Evolutionary conservation across 805 yeast species (phyloP).

Genomic region (Lipomyces chichibuensis): DNA sequence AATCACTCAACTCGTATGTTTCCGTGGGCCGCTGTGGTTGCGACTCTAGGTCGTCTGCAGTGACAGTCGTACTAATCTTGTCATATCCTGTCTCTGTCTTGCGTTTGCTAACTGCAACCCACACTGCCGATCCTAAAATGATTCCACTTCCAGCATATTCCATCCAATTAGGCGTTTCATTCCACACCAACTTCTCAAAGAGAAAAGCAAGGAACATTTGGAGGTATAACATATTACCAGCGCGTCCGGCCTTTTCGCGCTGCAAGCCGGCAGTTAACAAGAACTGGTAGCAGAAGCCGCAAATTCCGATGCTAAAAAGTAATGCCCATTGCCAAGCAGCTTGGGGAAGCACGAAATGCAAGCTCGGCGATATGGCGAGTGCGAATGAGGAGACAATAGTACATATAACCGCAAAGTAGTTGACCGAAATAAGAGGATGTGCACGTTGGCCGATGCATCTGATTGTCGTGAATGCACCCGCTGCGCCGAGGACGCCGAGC

Average conservation of each 20-base stretch:
- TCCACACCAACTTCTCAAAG: conserved; percentile 74
- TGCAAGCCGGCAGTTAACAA: conserved; percentile 80
- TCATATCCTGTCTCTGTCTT: conserved; percentile 32
- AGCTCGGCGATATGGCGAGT: conserved; percentile 59
- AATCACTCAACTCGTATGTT: neutral
- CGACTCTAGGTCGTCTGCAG: conserved; percentile 13
- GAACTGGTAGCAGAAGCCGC: conserved; percentile 84
- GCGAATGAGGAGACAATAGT: conserved; percentile 58
- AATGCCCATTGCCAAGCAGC: conserved; percentile 67
- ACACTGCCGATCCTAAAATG: conserved; percentile 66
- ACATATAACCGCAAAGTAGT: conserved; percentile 69
- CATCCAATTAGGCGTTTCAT: conserved; percentile 69
- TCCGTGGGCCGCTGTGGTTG: neutral
- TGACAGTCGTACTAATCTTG: conserved; percentile 32
- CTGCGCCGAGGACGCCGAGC: conserved; percentile 69
- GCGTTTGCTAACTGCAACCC: conserved; percentile 60
- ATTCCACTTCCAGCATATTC: conserved; percentile 70
- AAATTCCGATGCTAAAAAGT: conserved; percentile 62
- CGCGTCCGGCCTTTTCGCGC: conserved; percentile 75
- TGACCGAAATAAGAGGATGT: conserved; percentile 78
- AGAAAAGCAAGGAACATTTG: conserved; percentile 76
- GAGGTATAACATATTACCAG: conserved; percentile 73
- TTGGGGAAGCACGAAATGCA: conserved; percentile 63
- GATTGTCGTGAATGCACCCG: conserved; percentile 67
- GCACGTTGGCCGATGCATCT: conserved; percentile 76